These are phyloP conservation scores for Lentinula lateritia DNA, from an alignment of 768 basidiomycete genomes.

Conservation along the genomic window DNA sequence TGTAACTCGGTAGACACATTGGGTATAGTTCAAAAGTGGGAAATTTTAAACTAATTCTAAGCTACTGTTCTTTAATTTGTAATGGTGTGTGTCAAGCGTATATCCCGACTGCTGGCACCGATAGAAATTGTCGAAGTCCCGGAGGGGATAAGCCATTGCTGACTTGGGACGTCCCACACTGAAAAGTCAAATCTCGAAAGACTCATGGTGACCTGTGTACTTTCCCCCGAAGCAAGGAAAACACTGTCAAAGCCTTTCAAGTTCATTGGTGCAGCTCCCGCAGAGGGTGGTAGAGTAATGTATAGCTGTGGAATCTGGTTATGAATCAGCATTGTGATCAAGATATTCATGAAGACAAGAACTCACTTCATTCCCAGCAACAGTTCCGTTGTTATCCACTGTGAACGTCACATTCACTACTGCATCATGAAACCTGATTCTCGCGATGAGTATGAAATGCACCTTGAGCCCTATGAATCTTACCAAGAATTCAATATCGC, in stretches of 20 bases:
- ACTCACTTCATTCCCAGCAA: slow-evolving; percentile 50
- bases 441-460: background rate
- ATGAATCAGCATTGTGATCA: background rate
- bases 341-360: background rate
- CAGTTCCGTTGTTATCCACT: slow-evolving; percentile 46
- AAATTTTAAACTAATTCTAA: background rate
- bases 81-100: slow-evolving; percentile 37
- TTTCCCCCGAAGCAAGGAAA: slow-evolving; percentile 37
- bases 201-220: slow-evolving; percentile 38
- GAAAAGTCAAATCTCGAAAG: slow-evolving; percentile 48
- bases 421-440: slow-evolving; percentile 42
- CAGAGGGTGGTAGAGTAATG: slow-evolving; percentile 40
- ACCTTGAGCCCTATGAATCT: background rate
- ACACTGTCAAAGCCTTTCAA: slow-evolving; percentile 55
- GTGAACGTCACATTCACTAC: slow-evolving; percentile 50
- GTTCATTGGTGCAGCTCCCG: slow-evolving; percentile 41
- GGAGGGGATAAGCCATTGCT: slow-evolving; percentile 50
- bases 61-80: slow-evolving; percentile 19
- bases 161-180: slow-evolving; percentile 47
- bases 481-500: slow-evolving; percentile 50
- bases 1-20: no score
- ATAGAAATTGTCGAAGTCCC: slow-evolving; percentile 41
- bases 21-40: no score
- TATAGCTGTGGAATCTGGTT: slow-evolving; percentile 52
- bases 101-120: slow-evolving; percentile 47